Evolutionary conservation across 2,329 filamentous ascomycete species (phyloP).

Genomic region (Drechmeria coniospora): DNA sequence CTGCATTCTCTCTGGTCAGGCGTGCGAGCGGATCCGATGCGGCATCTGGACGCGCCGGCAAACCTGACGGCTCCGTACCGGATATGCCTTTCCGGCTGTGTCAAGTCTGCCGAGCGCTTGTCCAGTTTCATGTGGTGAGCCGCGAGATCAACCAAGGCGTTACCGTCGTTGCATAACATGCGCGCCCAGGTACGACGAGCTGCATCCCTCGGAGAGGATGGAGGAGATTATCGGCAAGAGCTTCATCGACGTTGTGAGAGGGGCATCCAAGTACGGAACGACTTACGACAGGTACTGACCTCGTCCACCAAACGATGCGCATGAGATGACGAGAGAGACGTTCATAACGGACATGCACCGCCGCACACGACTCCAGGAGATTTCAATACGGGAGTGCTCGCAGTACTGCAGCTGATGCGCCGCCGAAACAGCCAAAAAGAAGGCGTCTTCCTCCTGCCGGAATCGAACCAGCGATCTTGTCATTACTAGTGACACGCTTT

Average conservation of each 20-base stretch:
- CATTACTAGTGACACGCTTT: constrained; percentile 22
- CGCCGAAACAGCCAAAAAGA: background rate
- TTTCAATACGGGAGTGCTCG: too few species aligned
- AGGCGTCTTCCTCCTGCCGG: constrained; percentile 14
- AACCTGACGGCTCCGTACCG: constrained; percentile 45
- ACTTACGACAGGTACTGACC: constrained; percentile 9
- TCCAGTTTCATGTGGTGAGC: constrained; percentile 53
- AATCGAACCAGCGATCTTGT: constrained; percentile 21
- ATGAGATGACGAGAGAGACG: too few species aligned
- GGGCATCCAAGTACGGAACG: constrained; percentile 24
- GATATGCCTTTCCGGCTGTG: constrained; percentile 32
- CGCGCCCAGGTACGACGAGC: constrained; percentile 38
- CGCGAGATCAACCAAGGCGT: too few species aligned
- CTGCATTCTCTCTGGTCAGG: constrained; percentile 49
- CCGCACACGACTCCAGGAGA: too few species aligned
- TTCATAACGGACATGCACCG: too few species aligned
- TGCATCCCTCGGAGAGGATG: constrained; percentile 56
- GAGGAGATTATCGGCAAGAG: constrained; percentile 23
- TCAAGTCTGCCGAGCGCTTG: constrained; percentile 21
- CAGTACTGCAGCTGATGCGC: too few species aligned
- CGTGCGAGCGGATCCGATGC: constrained; percentile 42
- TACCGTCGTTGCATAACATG: too few species aligned
- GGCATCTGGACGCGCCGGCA: constrained; percentile 47
- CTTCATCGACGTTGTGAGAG: constrained; percentile 24
- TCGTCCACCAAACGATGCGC: too few species aligned